These are phyloP conservation scores for Citrus cavaleriei DNA, from an alignment of 345 rosid genomes.

Conservation along the genomic window DNA sequence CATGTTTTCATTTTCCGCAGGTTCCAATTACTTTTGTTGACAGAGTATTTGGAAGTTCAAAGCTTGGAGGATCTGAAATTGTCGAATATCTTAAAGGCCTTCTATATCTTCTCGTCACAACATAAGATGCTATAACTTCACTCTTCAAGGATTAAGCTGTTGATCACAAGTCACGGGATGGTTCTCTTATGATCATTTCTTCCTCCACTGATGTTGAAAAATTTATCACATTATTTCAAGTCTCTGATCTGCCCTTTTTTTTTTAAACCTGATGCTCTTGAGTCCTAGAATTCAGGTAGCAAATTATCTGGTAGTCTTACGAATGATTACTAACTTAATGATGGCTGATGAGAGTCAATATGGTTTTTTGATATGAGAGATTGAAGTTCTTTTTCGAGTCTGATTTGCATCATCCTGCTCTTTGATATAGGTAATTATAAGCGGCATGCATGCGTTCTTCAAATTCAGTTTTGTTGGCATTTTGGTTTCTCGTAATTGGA, in stretches of 20 bases:
- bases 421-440: too few relatives aligned
- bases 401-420: too few relatives aligned
- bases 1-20: constrained; percentile 32
- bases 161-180: too few relatives aligned
- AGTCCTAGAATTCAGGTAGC: neutral
- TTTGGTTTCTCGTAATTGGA: too few relatives aligned
- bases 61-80: constrained; percentile 98
- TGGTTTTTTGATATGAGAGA: too few relatives aligned
- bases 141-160: neutral
- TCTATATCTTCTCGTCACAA: constrained; percentile 71
- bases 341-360: too few relatives aligned
- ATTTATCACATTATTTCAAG: neutral
- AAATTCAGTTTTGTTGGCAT: too few relatives aligned
- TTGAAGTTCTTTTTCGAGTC: too few relatives aligned
- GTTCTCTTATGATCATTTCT: neutral
- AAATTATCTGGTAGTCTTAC: neutral
- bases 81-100: constrained; percentile 94
- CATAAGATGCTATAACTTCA: constrained; percentile 26
- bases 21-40: constrained; percentile 96
- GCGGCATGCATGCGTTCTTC: too few relatives aligned
- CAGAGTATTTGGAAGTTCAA: constrained; percentile 91
- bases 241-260: neutral
- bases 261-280: neutral
- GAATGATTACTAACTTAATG: neutral
- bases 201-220: neutral